These are phyloP conservation scores for Plasmodium gallinaceum DNA, from an alignment of 169 alveolate species.

Conservation along the genomic window DNA sequence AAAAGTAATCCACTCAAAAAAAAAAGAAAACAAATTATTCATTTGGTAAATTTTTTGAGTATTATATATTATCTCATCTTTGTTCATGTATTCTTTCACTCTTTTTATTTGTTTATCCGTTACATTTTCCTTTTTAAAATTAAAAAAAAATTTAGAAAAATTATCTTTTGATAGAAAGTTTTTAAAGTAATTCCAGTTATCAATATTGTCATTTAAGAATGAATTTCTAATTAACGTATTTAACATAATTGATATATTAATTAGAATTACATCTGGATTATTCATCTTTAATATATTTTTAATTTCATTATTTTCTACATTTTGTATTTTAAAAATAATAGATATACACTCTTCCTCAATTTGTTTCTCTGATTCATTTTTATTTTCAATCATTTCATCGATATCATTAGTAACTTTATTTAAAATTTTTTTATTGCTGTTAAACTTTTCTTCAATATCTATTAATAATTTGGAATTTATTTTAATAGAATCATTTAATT, in stretches of 20 bases:
- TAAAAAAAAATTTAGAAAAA: slow-evolving; percentile 52
- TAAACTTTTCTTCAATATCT: slow-evolving; percentile 33
- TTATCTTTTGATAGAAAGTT: slow-evolving; percentile 55
- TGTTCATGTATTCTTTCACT: slow-evolving; percentile 42
- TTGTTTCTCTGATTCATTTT: slow-evolving; percentile 64
- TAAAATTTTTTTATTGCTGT: slow-evolving; percentile 30
- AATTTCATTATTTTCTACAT: slow-evolving; percentile 65
- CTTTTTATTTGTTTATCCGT: slow-evolving; percentile 64
- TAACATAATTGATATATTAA: slow-evolving; percentile 48
- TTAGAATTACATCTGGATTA: slow-evolving; percentile 29
- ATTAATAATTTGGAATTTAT: slow-evolving; percentile 15
- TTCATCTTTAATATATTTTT: slow-evolving; percentile 61
- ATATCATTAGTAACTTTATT: slow-evolving; percentile 39
- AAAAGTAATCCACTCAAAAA: slow-evolving; percentile 34
- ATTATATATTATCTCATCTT: slow-evolving; percentile 24
- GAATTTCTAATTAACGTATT: slow-evolving; percentile 48
- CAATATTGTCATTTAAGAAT: slow-evolving; percentile 50
- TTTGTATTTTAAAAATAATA: slow-evolving; percentile 68
- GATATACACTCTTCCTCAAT: slow-evolving; percentile 67
- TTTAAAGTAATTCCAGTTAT: slow-evolving; percentile 77
- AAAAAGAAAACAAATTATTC: slow-evolving; percentile 55
- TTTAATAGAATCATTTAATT: slow-evolving; percentile 26
- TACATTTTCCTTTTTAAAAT: slow-evolving; percentile 69
- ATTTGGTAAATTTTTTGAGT: slow-evolving; percentile 16
- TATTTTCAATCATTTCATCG: slow-evolving; percentile 67